phyloP scores from a whole-genome alignment of 495 filamentous ascomycete genomes.

The Penicillium cinerascens region DNA sequence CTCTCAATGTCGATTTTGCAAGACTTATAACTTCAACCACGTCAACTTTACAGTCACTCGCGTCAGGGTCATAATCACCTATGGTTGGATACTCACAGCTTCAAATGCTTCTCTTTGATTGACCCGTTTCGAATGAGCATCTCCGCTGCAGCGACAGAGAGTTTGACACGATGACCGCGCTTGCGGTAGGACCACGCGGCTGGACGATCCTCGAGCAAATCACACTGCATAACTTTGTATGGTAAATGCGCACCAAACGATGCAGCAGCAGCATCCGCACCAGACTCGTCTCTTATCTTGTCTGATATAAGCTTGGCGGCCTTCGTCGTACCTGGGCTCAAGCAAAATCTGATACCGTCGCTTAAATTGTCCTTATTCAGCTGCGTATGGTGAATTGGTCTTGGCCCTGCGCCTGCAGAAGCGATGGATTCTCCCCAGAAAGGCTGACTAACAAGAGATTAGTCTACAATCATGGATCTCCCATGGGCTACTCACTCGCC shows the following conservation, averaged over 20 bases:
- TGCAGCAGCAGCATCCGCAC: slow-evolving; percentile 65
- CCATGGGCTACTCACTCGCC: slow-evolving; percentile 42
- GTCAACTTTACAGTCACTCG: no score
- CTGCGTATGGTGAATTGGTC: slow-evolving; percentile 46
- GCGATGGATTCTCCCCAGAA: slow-evolving; percentile 69
- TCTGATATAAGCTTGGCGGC: slow-evolving; percentile 57
- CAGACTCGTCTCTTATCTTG: slow-evolving; percentile 63
- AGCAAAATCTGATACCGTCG: slow-evolving; percentile 64
- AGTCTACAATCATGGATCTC: background rate
- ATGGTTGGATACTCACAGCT: no score
- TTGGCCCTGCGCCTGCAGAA: slow-evolving; percentile 58
- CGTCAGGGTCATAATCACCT: no score
- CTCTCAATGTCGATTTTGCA: no score
- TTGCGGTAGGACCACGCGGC: slow-evolving; percentile 64
- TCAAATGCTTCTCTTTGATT: no score
- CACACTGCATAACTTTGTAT: slow-evolving; percentile 63
- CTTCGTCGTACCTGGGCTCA: slow-evolving; percentile 53
- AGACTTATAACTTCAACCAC: no score
- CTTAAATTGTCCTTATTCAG: slow-evolving; percentile 61
- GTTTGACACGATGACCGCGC: no score
- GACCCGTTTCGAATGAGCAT: no score
- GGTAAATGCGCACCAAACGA: slow-evolving; percentile 64
- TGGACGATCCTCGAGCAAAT: slow-evolving; percentile 57
- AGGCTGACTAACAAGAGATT: slow-evolving; percentile 48
- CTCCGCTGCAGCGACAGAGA: no score